Evolutionary conservation across 495 filamentous ascomycete genomes (phyloP), one percentile per base, ranked within the genome.

Genomic region (Saxispiralis lemnorum): DNA sequence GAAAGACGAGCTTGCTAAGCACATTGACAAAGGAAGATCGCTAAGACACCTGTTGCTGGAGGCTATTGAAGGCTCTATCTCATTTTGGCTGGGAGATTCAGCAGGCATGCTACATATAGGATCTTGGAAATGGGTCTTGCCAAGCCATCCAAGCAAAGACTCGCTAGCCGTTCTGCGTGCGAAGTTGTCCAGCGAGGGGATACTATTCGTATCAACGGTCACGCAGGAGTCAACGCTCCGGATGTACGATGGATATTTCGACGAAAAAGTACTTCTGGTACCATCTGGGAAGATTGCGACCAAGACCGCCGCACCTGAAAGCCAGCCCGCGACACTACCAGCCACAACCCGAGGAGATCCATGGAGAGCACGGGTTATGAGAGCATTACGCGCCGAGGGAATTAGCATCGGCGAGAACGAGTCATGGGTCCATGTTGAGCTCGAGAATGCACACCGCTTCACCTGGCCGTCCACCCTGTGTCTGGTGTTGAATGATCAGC

Each of bases 41-140:
- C 17, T 39, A 14, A 39, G 31, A 14, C 38, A 43, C 16, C 28
- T 42, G 7, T 31, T 51, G 12, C 40, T 51, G 24, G 44, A 46
- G 6, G 44, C 44, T 6, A 43, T 51, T 6, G 40, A 51, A 17
- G 48, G 33, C 28, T 21, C 39, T 1, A 31, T 47, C 9, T 19
- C 38, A 1, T 40, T 38, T 16, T 12, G 12, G 15, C 39, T 51
- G 0, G 39, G 32, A 12, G 20, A 15, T 17, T n/a, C 12, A 11
- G 3, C 13, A 15, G 31, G 17, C 19, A 20, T 46, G 4, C 1
- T 39, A n/a, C 38, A 36, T 13, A n/a, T 47, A 6, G 34, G 44
- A n/a, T 32, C 44, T 9, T 43, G 19, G 7, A 16, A 11, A 11
- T 49, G 47, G 47, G 17, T 49, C 1, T 18, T 49, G 24, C 5